Evolutionary conservation across 192 early-diverging fungal genomes (phyloP).

Genomic region (Pecoramyces ruminantium): DNA sequence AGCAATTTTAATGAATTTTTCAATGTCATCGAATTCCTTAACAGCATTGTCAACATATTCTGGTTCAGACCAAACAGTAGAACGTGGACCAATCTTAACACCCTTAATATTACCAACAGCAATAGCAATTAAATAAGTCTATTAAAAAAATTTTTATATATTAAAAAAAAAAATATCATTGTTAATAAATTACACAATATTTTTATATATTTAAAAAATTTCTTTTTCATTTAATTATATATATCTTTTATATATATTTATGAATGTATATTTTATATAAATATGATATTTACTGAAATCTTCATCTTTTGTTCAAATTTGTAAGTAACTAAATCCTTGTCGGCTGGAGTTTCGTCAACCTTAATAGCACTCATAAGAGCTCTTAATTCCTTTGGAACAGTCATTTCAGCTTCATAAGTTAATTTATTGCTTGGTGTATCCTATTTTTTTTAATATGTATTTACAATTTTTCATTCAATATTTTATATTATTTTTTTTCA

Average conservation of each 20-base stretch:
- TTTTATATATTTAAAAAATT: too few species aligned
- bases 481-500: too few species aligned
- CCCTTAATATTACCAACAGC: conserved; percentile 78
- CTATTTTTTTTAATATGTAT: not conserved
- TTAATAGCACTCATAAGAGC: conserved; percentile 86
- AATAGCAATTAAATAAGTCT: conserved; percentile 83
- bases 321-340: conserved; percentile 35
- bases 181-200: too few species aligned
- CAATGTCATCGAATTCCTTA: conserved; percentile 73
- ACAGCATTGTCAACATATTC: conserved; percentile 48
- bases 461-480: too few species aligned
- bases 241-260: too few species aligned
- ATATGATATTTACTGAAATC: conserved; percentile 39
- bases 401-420: conserved; percentile 69
- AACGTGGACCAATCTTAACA: conserved; percentile 70
- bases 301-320: conserved; percentile 69
- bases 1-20: conserved; percentile 30
- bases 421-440: conserved; percentile 53
- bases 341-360: conserved; percentile 22
- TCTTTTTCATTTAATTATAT: too few species aligned
- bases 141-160: too few species aligned
- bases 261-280: not conserved
- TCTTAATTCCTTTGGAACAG: conserved; percentile 54
- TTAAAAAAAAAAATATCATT: too few species aligned
- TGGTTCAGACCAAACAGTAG: conserved; percentile 93